Base-by-base conservation (phyloP, 768 basidiomycete genomes). In the Mycena vulgaris region DNA sequence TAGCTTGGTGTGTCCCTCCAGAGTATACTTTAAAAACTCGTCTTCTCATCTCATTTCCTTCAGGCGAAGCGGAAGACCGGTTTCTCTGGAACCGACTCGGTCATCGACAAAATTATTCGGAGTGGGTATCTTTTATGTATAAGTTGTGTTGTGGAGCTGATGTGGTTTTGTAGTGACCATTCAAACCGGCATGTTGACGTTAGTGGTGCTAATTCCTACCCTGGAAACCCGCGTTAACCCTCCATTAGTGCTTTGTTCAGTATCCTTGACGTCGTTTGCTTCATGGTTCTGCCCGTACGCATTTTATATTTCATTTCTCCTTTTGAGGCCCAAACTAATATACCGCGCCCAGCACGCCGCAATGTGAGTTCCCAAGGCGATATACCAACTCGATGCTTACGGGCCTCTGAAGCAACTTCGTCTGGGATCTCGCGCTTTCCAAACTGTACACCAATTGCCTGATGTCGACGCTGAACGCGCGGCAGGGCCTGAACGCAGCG, bases 361-460 rank as follows among this genome's bases (percentile, higher is more conserved):
- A 23, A 71, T 86, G 85, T 86, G 72, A 76, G 85, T 78, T 13
- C 33, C n/a, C 11, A 21, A 30, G 6, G 6, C 30, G 28, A 52
- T 16, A 58, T 59, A 13, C 48, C n/a, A 1, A 5, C 17, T 33
- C 23, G 11, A 30, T n/a, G 37, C 28, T 69, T 25, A 16, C 25
- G n/a, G 7, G 33, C 23, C 6, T 3, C n/a, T 35, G 31, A 39
- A 87, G 86, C 28, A 88, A 87, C 72, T 88, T 88, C 74, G 59
- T 86, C 16, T 88, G 84, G 83, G 86, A 87, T 69, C 77, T 88
- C 25, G 79, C 85, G 14, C 77, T 88, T 17, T 81, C 85, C 2
- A 87, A 87, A 61, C 79, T 88, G 10, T 88, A 88, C 72, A 65
- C 84, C 23, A 88, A 87, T 62, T 86, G 85, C 60, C 77, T 87